Conservation (phyloP, 768 basidiomycete species). For the Hygrophoropsis aurantiaca region DNA sequence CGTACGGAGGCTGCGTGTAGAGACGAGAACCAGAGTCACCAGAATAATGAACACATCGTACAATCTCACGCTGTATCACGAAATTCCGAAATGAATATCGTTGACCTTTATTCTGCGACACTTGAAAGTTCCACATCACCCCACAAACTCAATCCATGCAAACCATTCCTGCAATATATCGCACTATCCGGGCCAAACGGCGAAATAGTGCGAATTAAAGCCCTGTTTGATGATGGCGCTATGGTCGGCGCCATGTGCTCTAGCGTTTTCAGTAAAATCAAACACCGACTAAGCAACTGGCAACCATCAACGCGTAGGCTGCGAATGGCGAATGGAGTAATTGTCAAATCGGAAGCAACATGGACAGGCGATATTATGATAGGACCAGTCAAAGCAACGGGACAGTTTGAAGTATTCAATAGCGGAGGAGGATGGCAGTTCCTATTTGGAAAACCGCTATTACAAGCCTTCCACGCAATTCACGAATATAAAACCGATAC, state of each 20-base stretch:
- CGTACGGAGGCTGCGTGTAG: not conserved
- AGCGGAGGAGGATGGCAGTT: conserved; percentile 27
- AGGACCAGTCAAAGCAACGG: not conserved
- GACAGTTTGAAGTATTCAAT: conserved; percentile 9
- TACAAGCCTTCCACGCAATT: conserved; percentile 16
- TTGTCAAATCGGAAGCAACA: conserved; percentile 3
- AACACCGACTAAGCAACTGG: conserved; percentile 7
- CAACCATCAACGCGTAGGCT: conserved; percentile 16
- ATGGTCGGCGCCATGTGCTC: conserved; percentile 28
- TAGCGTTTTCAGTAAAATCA: conserved; percentile 1
- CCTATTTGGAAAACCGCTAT: conserved; percentile 28
- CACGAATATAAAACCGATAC: conserved; percentile 24
- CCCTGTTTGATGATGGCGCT: conserved; percentile 30
- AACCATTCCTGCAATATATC: not conserved
- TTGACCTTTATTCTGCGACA: not conserved
- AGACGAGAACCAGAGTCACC: not conserved
- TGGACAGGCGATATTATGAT: conserved; percentile 6
- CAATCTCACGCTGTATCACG: too few relatives aligned
- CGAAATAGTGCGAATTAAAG: not conserved
- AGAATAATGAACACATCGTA: too few relatives aligned
- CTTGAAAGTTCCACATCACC: too few relatives aligned
- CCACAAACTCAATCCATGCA: too few relatives aligned
- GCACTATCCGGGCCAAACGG: not conserved
- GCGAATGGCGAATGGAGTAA: conserved; percentile 31
- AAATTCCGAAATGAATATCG: not conserved